These are phyloP conservation scores for Balamuthia mandrillaris DNA, from an alignment of 208 protist genomes.

Conservation along the genomic window DNA sequence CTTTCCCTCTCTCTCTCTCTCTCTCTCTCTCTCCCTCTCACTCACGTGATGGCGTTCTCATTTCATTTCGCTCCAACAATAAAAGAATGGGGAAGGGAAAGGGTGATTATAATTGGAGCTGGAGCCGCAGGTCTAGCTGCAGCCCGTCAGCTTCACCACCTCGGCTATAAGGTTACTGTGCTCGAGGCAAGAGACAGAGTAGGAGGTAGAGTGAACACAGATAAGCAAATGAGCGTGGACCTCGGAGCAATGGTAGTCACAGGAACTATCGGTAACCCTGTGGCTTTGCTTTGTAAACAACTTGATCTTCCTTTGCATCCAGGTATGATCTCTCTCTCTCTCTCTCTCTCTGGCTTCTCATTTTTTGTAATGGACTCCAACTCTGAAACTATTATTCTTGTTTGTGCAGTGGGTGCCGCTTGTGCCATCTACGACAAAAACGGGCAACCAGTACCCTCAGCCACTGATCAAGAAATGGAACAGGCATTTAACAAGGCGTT, in stretches of 20 bases:
- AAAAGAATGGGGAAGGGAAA: not conserved
- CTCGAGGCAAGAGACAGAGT: slow-evolving; percentile 38
- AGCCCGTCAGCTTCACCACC: not conserved
- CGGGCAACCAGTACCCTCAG: not conserved
- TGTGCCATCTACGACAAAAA: not conserved
- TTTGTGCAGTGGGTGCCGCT: not conserved
- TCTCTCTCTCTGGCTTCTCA: too few species aligned
- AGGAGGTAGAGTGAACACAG: slow-evolving; percentile 10
- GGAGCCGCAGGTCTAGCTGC: slow-evolving; percentile 44
- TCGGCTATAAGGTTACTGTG: not conserved
- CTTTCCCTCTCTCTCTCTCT: not conserved
- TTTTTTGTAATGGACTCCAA: too few species aligned
- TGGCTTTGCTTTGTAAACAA: slow-evolving; percentile 12
- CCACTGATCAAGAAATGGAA: slow-evolving; percentile 8
- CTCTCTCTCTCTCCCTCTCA: too few species aligned
- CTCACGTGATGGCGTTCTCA: not conserved
- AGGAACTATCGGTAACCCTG: slow-evolving; percentile 23
- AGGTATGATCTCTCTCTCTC: too few species aligned
- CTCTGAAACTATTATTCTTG: not conserved
- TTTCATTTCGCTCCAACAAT: not conserved
- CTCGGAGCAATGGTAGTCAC: slow-evolving; percentile 38
- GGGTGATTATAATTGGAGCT: slow-evolving; percentile 38
- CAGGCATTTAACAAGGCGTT: slow-evolving; percentile 31
- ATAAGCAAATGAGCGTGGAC: not conserved
- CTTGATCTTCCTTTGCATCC: too few species aligned